A percentile compares a stretch with the other conserved stretches of the same genome.
phyloP scores from a whole-genome alignment of 192 early-diverging fungal species.

The Linnemannia schmuckeri region DNA sequence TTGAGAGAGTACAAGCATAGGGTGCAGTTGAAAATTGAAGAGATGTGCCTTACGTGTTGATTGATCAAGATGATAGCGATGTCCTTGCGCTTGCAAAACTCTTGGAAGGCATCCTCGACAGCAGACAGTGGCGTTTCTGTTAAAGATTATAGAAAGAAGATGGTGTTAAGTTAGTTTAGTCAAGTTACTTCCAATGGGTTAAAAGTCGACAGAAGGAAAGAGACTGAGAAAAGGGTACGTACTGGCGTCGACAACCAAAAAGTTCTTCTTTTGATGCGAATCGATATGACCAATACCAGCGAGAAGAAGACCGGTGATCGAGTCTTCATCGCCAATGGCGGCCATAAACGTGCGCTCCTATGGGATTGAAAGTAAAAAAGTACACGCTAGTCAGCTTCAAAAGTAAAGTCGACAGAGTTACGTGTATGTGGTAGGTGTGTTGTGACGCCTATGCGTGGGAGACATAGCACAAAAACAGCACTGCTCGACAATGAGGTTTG shows the following conservation, averaged over 20 bases:
- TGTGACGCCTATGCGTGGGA: slow-evolving; percentile 9
- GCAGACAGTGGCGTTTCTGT: slow-evolving; percentile 78
- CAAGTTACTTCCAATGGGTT: neutral
- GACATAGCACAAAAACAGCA: neutral
- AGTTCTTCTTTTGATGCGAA: slow-evolving; percentile 93
- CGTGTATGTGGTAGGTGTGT: neutral
- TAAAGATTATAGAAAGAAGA: neutral
- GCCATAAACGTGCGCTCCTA: slow-evolving; percentile 74
- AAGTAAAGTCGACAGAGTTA: slow-evolving; percentile 13
- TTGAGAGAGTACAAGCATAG: neutral
- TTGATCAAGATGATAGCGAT: slow-evolving; percentile 99
- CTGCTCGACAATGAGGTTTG: neutral
- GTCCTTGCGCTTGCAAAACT: slow-evolving; percentile 93
- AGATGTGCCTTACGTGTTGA: slow-evolving; percentile 80
- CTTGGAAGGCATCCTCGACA: slow-evolving; percentile 86
- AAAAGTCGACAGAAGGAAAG: neutral
- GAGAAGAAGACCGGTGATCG: slow-evolving; percentile 96
- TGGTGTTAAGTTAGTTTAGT: neutral
- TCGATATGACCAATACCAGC: slow-evolving; percentile 98
- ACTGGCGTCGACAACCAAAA: slow-evolving; percentile 96
- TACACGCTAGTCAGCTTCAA: neutral
- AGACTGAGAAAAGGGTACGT: slow-evolving; percentile 19
- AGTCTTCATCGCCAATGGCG: slow-evolving; percentile 83
- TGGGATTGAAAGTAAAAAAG: neutral
- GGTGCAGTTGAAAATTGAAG: no score